A percentile compares a stretch with the other conserved stretches of the same genome.
Evolutionary conservation across 169 alveolate species (phyloP).

Genomic region (Cryptosporidium bovis): DNA sequence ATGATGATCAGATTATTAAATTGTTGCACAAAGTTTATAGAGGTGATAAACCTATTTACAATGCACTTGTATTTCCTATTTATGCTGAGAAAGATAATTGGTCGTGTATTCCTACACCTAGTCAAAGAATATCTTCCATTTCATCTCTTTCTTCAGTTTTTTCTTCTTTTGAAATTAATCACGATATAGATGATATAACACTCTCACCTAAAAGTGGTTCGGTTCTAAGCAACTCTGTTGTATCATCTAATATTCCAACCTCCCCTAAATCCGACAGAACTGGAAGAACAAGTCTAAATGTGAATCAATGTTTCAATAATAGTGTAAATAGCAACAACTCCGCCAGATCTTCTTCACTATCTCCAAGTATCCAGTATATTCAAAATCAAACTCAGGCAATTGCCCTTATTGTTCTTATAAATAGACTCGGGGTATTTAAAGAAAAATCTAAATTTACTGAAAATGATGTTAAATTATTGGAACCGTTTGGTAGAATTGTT

Average conservation of each 20-base stretch:
- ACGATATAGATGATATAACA: conserved; percentile 42
- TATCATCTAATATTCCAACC: conserved; percentile 35
- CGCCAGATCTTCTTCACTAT: conserved; percentile 54
- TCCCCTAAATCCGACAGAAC: conserved; percentile 66
- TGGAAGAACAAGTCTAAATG: conserved; percentile 9
- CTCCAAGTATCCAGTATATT: conserved; percentile 49
- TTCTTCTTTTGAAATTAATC: conserved; percentile 62
- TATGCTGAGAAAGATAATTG: conserved; percentile 74
- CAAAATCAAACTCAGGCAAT: conserved; percentile 38
- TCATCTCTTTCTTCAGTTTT: conserved; percentile 61
- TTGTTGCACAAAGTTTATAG: conserved; percentile 56
- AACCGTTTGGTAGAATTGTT: conserved; percentile 69
- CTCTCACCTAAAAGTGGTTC: conserved; percentile 51
- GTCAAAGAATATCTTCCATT: conserved; percentile 61
- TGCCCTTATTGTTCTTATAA: conserved; percentile 65
- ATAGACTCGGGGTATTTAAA: conserved; percentile 48
- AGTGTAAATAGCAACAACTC: not conserved
- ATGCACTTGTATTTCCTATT: conserved; percentile 65
- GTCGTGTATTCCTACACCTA: conserved; percentile 71
- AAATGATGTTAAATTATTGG: conserved; percentile 56
- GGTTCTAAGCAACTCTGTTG: conserved; percentile 13
- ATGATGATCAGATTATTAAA: conserved; percentile 48
- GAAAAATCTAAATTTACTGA: conserved; percentile 66
- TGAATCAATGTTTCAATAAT: conserved; percentile 10
- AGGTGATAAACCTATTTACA: conserved; percentile 47